Evolutionary conservation across 139 green algal genomes (phyloP).

Genomic region (Closterium sp.): DNA sequence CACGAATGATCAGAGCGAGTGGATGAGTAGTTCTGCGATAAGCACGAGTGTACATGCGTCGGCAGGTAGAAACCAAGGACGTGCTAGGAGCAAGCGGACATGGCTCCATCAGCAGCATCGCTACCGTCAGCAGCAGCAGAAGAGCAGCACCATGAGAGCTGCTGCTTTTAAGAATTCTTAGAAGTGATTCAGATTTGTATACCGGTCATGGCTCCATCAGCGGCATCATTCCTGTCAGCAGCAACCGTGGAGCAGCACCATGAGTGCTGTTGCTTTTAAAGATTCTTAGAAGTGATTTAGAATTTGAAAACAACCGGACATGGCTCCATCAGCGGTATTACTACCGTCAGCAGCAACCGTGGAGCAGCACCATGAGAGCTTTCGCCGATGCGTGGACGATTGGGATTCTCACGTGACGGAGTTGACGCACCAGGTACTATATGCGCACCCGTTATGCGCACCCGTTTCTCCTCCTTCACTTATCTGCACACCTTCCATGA

Average conservation of each 20-base stretch:
- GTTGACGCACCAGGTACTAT: background rate
- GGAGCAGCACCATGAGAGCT: background rate
- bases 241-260: too few relatives aligned
- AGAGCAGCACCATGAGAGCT: too few relatives aligned
- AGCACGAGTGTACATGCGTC: background rate
- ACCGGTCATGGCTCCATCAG: too few relatives aligned
- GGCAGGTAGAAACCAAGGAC: background rate
- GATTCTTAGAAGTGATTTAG: too few relatives aligned
- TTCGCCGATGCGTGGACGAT: background rate
- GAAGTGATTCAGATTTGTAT: too few relatives aligned
- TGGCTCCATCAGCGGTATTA: background rate
- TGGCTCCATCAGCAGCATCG: too few relatives aligned
- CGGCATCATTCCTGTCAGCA: too few relatives aligned
- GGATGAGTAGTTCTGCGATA: background rate
- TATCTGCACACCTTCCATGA: too few relatives aligned
- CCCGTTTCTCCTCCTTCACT: background rate
- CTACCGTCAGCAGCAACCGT: background rate
- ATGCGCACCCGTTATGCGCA: background rate
- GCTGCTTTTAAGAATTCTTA: too few relatives aligned
- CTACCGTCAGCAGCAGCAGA: too few relatives aligned
- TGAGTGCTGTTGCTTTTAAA: too few relatives aligned
- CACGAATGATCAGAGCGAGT: background rate
- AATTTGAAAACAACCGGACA: too few relatives aligned
- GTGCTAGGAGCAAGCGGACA: background rate
- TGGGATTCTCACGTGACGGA: background rate